Evolutionary conservation across 306 rosid genomes (phyloP), one percentile per base, ranked within the genome.

Genomic region (Cucurbita argyrosperma): DNA sequence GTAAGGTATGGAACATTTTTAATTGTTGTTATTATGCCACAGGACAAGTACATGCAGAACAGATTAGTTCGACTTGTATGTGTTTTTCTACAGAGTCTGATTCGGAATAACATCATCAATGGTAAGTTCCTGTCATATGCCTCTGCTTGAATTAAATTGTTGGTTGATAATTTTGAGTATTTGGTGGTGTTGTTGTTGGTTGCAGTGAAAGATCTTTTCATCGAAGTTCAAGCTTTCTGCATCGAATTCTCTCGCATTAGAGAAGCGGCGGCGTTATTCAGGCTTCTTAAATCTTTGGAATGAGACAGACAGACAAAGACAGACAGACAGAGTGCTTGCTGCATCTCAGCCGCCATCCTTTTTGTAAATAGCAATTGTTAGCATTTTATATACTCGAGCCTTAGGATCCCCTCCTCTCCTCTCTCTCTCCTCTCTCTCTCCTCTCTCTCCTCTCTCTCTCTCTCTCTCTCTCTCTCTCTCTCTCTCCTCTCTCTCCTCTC

Each of bases 141-240:
- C 35, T 30, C 52, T 47, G 52, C 52, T 11, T 47, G 52, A 47
- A 47, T 15, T 47, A 47, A 47, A 47, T 0, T 47, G 4, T 57
- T 21, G 21, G 13, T 5, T n/a, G 71, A 10, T 42, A 39, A 64
- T n/a, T n/a, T 70, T 43, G 8, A 55, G 37, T 54, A 10, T 37
- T 57, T 30, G 35, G 35, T 26, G 30, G 30, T 56, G 58, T 43
- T 13, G 58, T 43, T 13, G 4, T 38, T 6, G 35, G 60, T 49
- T 83, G 88, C 92, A 90, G 98, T 92, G 46, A 88, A 90, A 82
- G 96, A 92, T 84, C 88, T 92, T 15, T 92, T 90, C 88, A 92
- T 88, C 59, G 96, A 92, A 83, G 92, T 92, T 79, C 96, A 92
- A 79, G 96, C 98, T 10, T 92, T 92, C 82, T 92, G 98, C 87